Base-by-base conservation (phyloP, 805 yeast species). In the Ogataea siamensis region DNA sequence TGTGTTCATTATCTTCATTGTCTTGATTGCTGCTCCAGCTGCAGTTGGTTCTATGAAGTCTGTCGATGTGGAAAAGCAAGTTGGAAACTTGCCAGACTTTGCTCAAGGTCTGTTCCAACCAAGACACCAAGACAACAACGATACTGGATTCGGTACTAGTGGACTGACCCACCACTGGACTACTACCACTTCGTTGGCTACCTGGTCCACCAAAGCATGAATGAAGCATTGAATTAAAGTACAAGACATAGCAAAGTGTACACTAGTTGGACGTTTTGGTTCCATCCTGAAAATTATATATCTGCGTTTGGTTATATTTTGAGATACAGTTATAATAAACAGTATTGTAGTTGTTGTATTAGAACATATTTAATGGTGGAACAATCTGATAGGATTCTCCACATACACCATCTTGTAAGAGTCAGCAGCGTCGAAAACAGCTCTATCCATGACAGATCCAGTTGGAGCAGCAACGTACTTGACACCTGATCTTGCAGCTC, bases 371-470 rank as follows among this genome's bases (percentile, higher is more conserved):
- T 73, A 93, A 68, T 93, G 99, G 66, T 93, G 99, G 95, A 93
- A 93, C 67, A 93, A 71, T 64, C 99, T 86, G 63, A 91, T 88
- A 62, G 95, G 93, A 72, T 91, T 93, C 71, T 93, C 98, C 50
- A 89, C 95, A 63, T 89, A 93, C 50, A 89, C 96, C 49, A 93
- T 73, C 57, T 78, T 84, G 59, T 80, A 78, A 34, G 95, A 78
- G 68, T 93, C 96, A 50, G 98, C 99, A 47, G 98, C 97, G 44
- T 80, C 87, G 49, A 91, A 80, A 30, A 93, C 99, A 40, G 89
- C 95, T 71, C 85, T 82, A 69, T 93, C 99, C 87, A 87, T 91
- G 47, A 93, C 96, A 14, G 96, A 87, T 42, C 99, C 99, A 34
- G 94, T 78, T 42, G 99, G 95, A 36, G 99, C 99, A 57, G 96